Conservation (phyloP, 225 moss, liverwort and hornwort species). For the Asterella californica region DNA sequence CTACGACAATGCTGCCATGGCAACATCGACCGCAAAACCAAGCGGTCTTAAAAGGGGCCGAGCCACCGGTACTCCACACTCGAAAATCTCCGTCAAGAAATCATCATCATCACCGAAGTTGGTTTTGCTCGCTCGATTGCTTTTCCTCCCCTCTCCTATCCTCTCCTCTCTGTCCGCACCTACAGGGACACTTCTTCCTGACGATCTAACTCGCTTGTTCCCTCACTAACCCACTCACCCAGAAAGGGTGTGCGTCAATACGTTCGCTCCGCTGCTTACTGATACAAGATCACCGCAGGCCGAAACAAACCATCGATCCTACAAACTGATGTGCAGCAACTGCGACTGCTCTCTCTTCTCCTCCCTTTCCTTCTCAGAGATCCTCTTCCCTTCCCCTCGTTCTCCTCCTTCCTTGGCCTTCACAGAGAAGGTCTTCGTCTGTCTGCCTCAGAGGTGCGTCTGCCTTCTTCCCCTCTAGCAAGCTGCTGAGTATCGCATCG, state of each 20-base stretch:
- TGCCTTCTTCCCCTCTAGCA: conserved; percentile 4
- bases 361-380: not conserved
- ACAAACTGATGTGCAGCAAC: not conserved
- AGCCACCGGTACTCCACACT: not conserved
- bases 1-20: conserved; percentile 10
- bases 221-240: not conserved
- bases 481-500: not conserved
- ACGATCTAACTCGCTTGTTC: not conserved
- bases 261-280: too few relatives aligned
- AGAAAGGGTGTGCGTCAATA: not conserved
- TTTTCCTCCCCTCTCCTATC: not conserved
- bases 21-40: conserved; percentile 11
- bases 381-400: not conserved
- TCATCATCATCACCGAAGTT: not conserved
- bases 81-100: conserved; percentile 7
- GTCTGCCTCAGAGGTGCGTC: not conserved
- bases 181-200: not conserved
- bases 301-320: not conserved
- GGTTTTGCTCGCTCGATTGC: not conserved
- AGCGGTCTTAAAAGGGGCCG: not conserved
- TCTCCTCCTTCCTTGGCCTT: not conserved
- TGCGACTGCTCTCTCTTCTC: not conserved
- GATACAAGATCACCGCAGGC: not conserved
- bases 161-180: not conserved
- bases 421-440: not conserved